These are phyloP conservation scores for Eucalyptus polyanthemos DNA, from an alignment of 345 rosid genomes.

Conservation along the genomic window DNA sequence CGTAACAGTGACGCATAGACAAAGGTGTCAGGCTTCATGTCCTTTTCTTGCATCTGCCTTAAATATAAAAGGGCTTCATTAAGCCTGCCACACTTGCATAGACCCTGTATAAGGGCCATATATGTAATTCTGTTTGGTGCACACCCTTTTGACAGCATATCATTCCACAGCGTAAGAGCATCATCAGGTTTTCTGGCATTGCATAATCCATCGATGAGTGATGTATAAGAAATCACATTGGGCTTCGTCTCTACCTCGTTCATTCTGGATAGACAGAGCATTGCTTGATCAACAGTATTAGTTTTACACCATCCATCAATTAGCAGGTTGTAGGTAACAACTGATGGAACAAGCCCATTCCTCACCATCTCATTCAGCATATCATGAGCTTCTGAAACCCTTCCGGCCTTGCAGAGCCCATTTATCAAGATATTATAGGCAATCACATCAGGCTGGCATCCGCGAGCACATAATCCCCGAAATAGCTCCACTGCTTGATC, in stretches of 20 bases:
- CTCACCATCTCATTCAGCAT: constrained; percentile 53
- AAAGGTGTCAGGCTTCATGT: constrained; percentile 56
- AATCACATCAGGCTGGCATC: constrained; percentile 67
- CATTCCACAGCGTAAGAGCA: constrained; percentile 61
- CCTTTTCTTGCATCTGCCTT: constrained; percentile 47
- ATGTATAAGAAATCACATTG: constrained; percentile 63
- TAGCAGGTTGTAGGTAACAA: constrained; percentile 57
- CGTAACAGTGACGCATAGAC: constrained; percentile 39
- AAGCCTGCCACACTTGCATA: constrained; percentile 64
- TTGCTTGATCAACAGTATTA: constrained; percentile 36
- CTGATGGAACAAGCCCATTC: constrained; percentile 66
- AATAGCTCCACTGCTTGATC: constrained; percentile 65
- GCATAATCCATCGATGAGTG: constrained; percentile 63
- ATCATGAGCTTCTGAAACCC: constrained; percentile 49
- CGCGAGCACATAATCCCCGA: constrained; percentile 32
- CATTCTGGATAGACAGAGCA: constrained; percentile 49
- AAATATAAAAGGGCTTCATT: constrained; percentile 42
- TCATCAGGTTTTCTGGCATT: constrained; percentile 55
- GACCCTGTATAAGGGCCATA: constrained; percentile 69
- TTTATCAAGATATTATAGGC: constrained; percentile 67
- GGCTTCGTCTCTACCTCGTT: constrained; percentile 40
- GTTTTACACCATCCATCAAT: constrained; percentile 84
- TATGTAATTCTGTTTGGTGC: constrained; percentile 42
- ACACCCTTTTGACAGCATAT: constrained; percentile 47
- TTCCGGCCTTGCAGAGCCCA: constrained; percentile 51